Evolutionary conservation across 2,329 filamentous ascomycete genomes (phyloP).

Genomic region (Colletotrichum cordylinicola): DNA sequence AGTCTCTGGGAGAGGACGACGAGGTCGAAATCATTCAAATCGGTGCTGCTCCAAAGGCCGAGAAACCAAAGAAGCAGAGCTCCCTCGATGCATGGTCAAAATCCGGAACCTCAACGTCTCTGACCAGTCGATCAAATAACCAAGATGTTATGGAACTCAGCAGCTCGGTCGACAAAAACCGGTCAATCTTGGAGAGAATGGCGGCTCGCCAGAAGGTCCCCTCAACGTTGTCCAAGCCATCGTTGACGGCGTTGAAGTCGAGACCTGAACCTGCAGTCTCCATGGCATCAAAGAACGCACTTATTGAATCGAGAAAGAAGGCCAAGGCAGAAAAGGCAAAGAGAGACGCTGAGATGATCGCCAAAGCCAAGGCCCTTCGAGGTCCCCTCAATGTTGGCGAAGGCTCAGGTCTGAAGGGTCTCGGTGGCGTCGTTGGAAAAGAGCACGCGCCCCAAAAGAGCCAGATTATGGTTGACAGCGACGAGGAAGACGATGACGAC

Average conservation of each 20-base stretch:
- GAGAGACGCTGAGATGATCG: slow-evolving; percentile 74
- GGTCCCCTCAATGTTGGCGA: slow-evolving; percentile 70
- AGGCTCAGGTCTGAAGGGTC: slow-evolving; percentile 77
- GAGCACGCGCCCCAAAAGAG: slow-evolving; percentile 77
- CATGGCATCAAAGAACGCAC: slow-evolving; percentile 15
- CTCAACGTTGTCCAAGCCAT: slow-evolving; percentile 10
- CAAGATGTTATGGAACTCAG: slow-evolving; percentile 54
- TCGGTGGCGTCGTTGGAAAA: slow-evolving; percentile 75
- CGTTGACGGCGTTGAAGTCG: not conserved
- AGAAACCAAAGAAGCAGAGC: slow-evolving; percentile 59
- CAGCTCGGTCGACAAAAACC: slow-evolving; percentile 50
- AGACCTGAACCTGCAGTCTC: slow-evolving; percentile 12
- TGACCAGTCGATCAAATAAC: slow-evolving; percentile 42
- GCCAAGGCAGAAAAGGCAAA: slow-evolving; percentile 70
- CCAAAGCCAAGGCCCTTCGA: slow-evolving; percentile 68
- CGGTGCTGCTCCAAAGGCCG: slow-evolving; percentile 36
- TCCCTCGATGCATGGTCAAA: slow-evolving; percentile 69
- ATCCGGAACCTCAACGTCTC: slow-evolving; percentile 39
- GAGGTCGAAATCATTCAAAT: slow-evolving; percentile 57
- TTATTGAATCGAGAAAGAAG: slow-evolving; percentile 32
- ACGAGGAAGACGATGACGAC: slow-evolving; percentile 68
- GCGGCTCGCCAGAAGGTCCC: slow-evolving; percentile 39
- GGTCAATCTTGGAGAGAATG: slow-evolving; percentile 51
- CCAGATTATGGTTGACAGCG: slow-evolving; percentile 89
- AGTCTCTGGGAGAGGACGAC: slow-evolving; percentile 65